Evolutionary conservation across 305 asterid genomes (phyloP), one percentile per base, ranked within the genome.

Genomic region (Andrographis paniculata): DNA sequence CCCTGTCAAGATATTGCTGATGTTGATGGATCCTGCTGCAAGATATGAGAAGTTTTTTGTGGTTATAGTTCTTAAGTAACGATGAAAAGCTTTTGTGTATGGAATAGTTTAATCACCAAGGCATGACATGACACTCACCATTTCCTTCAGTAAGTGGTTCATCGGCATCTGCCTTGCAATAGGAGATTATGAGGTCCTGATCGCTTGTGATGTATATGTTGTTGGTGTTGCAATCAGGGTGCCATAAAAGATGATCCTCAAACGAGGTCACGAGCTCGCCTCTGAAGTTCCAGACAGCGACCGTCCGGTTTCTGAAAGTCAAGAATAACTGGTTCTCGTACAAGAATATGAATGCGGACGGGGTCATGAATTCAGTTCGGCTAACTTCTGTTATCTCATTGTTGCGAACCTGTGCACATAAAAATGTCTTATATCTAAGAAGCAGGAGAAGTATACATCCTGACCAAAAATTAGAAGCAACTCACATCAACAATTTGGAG

Each of bases 151-250:
- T 45, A 41, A 74, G 30, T 16, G 94, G 74, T 56, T 83, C 96
- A 45, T 78, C 86, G 15, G 83, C 56, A 58, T 87, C 73, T 0
- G 66, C 74, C 56, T 71, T 88, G 83, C 97, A 88, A 58, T 88
- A 88, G 11, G 97, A 88, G 61, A 88, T 88, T 60, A 88, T 88
- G 52, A 88, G 81, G 60, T 84, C 97, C 67, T 88, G 97, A 63
- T 88, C 95, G 50, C 97, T 84, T 17, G 97, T 88, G 58, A 88
- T 84, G 75, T 88, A 88, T 42, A 88, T 88, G 77, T 88, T 88
- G 73, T 88, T 88, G 9, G 97, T 88, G 61, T 88, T 88, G 79
- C 97, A 88, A 68, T 88, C 97, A n/a, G 97, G 95, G 69, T 87
- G 97, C 94, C 95, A 87, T 53, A 87, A 72, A 51, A 88, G 92